Base-by-base conservation (phyloP, 2,329 filamentous ascomycete genomes). In the Ceratocystis lukuohia region DNA sequence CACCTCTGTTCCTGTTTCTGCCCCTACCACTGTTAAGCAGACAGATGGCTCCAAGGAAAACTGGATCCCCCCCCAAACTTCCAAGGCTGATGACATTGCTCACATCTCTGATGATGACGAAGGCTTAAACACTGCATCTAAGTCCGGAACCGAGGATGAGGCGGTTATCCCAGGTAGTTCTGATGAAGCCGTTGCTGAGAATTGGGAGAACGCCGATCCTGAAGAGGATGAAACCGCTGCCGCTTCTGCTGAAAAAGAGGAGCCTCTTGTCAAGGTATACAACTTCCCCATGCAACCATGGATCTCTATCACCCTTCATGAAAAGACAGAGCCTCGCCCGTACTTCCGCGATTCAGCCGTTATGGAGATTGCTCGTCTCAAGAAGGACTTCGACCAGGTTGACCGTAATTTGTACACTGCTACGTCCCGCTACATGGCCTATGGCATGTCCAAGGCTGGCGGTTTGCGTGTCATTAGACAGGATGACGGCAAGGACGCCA, bases 221-320 rank as follows among this genome's bases (percentile, higher is more conserved):
- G 87, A 88, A 68, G 81, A 85, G 72, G 82, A 84, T 70, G 85
- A 86, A 67, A 82, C 84, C 63, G 76, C 83, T 3, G 82, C 84
- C 64, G 76, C 83, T 3, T 78, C 80, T 59, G 5, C 50, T 45
- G 64, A 68, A 25, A 64, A 62, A 20, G 67, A 68, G 44, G 64
- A 62, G 30, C 61, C 67, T 30, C 67, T 68, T 45, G 85, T 96
- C 70, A 87, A 84, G 73, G 92, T 97, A 61, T 94, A 89, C 79
- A 96, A 96, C 75, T 96, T 99, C 75, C 94, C 94, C 17, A 91
- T 99, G 87, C 90, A 88, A 75, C 94, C 94, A 3, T 99, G 95
- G 81, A 92, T 96, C 70, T 88, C 92, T 22, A 94, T 99, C 73
- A 86, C 84, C 12, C 83, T 97, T 71, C 80, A 84, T 74, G 78